Evolutionary conservation across 345 rosid genomes (phyloP), one percentile per base, ranked within the genome.

Genomic region (Litchi chinensis): DNA sequence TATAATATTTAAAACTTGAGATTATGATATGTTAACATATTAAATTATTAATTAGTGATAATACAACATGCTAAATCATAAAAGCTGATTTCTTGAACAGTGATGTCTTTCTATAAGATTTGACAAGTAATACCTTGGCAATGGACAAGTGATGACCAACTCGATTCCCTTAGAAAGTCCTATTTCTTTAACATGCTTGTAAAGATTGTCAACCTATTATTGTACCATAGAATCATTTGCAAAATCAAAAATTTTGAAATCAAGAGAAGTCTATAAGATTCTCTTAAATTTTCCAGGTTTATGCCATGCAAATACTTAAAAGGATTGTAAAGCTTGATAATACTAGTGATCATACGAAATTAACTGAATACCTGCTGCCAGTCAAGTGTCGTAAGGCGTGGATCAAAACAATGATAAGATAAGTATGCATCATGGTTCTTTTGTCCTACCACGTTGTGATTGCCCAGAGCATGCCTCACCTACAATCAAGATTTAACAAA

Each of bases 401-500:
- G 95, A 85, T 95, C 98, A 76, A 92, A 88, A 43, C 84, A 78
- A 6, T 86, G 87, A 44, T 90, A 89, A 21, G 98, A 93, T 50
- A 83, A 50, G 81, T 88, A 92, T 26, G 87, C 87, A 0, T 26
- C 73, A 21, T 62, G 22, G 60, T 91, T 74, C 78, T 90, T 92
- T 21, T 92, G 94, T 68, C 91, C 97, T 79, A 73, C 95, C 13
- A 95, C 95, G 37, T 95, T 95, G 74, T 93, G 98, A 84, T 91
- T 66, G 81, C 98, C 97, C 80, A 93, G 95, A 22, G 97, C 98
- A 80, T 95, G 97, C 80, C 98, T 90, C 67, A 93, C 93, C 98
- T 95, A 74, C 26, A 82, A 28, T 70, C 44, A 22, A 52, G 40
- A 26, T 13, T 13, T 65, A 70, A 32, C 32, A 80, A 28, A 83